Evolutionary conservation across 2,329 filamentous ascomycete genomes (phyloP).

Genomic region (Xylaria sp.): DNA sequence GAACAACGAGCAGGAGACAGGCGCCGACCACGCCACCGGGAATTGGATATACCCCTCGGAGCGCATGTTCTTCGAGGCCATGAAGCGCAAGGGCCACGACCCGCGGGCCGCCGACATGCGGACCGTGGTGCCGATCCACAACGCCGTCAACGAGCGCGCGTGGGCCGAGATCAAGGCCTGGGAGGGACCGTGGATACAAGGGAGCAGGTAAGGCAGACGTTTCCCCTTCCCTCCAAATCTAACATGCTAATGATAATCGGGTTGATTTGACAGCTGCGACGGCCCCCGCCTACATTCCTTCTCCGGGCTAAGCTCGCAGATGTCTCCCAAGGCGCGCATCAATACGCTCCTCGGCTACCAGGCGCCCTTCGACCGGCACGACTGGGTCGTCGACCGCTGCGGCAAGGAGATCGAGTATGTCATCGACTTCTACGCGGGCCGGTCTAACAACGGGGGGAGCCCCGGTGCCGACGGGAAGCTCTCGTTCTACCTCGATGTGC

Average conservation of each 20-base stretch:
- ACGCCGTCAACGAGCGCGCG: conserved; percentile 95
- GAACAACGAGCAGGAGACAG: conserved; percentile 81
- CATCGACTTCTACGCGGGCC: conserved; percentile 95
- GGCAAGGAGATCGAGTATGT: conserved; percentile 88
- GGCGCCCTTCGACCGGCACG: conserved; percentile 91
- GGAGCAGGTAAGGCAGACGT: conserved; percentile 62
- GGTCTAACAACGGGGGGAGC: conserved; percentile 49
- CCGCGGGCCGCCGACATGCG: conserved; percentile 78
- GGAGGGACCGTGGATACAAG: conserved; percentile 72
- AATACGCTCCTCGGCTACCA: conserved; percentile 89
- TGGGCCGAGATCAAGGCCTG: conserved; percentile 91
- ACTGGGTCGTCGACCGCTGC: conserved; percentile 96
- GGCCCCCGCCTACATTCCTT: conserved; percentile 87
- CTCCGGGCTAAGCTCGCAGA: conserved; percentile 68
- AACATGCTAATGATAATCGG: not conserved
- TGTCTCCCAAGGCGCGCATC: conserved; percentile 83
- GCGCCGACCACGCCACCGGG: conserved; percentile 69
- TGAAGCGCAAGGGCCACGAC: conserved; percentile 87
- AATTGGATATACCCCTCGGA: conserved; percentile 99
- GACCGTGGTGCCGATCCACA: conserved; percentile 95
- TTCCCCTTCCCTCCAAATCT: not conserved
- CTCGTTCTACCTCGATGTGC: conserved; percentile 71
- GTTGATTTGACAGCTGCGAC: conserved; percentile 56
- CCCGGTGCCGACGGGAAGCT: conserved; percentile 47
- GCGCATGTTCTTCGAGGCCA: conserved; percentile 97